phyloP scores from a whole-genome alignment of 192 early-diverging fungal genomes.

The Coemansia aciculifera region DNA sequence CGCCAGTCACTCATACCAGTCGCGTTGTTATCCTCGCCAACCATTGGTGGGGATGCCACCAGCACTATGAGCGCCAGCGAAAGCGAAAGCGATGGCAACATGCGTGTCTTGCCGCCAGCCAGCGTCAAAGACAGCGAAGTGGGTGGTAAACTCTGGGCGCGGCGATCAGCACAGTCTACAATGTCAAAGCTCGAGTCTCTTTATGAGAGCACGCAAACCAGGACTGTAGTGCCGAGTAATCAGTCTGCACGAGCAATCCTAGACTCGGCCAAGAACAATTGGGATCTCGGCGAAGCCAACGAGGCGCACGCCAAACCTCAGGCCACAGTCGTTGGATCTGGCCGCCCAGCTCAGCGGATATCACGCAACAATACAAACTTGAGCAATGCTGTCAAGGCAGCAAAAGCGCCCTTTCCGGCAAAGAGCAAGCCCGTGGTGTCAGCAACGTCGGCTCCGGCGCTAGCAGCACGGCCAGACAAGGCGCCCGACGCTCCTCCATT shows the following conservation, averaged over 20 bases:
- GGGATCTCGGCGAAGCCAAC: conserved; percentile 26
- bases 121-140: background rate
- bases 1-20: background rate
- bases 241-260: conserved; percentile 26
- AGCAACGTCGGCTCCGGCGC: background rate
- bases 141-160: conserved; percentile 9
- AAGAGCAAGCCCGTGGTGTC: background rate
- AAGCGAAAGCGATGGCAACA: conserved; percentile 2
- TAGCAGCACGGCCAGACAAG: background rate
- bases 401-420: background rate
- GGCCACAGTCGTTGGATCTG: background rate
- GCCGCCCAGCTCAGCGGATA: background rate
- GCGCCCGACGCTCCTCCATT: background rate
- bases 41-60: background rate
- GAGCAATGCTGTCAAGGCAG: background rate
- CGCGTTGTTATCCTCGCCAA: background rate
- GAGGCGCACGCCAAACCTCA: background rate
- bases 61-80: conserved; percentile 7
- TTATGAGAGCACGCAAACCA: conserved; percentile 28
- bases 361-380: background rate
- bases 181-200: conserved; percentile 38
- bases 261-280: conserved; percentile 32
- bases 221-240: background rate
- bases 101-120: background rate
- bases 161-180: conserved; percentile 29